Evolutionary conservation across 352 stramenopile species (phyloP), one percentile per base, ranked within the genome.

Genomic region (Pythium folliculosum): DNA sequence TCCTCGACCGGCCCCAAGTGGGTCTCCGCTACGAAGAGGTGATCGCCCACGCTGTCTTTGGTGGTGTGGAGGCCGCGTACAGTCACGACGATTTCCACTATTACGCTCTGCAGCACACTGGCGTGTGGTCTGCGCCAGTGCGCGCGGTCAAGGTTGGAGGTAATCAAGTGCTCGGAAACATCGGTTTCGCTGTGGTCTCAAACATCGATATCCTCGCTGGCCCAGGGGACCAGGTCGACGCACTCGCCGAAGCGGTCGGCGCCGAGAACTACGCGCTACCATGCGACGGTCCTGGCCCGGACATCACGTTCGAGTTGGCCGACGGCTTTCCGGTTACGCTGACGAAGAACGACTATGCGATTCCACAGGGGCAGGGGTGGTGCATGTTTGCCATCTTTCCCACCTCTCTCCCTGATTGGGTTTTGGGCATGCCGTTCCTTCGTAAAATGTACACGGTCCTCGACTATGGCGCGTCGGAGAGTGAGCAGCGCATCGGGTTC

Each of bases 291-390:
- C 17, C 48, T 9, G 65, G 65, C 2, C 65, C 65, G 8, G 52
- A 67, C n/a, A 53, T 72, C 22, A 60, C 23, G 5, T 54, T 72
- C 14, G 21, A 62, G 19, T 13, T 71, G 12, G 64, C 32, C 21
- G 44, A 30, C 2, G 44, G 30, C n/a, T 60, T 71, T 17, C 10
- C 45, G 3, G 53, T 67, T 51, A 67, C 59, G 4, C 30, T 72
- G 17, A 63, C 65, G 16, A 72, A 72, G 45, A 40, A 54, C 13
- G 57, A 71, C 40, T 66, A 71, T 38, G 32, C 56, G 9, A 35
- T 66, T 9, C 56, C 53, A 22, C n/a, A 53, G 3, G 32, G 17
- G 25, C 30, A 56, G 48, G 64, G 64, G 6, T 61, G 52, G 25
- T 66, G 58, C 35, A 9, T 49, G 25, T 65, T 66, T 19, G 50